Evolutionary conservation across 768 basidiomycete species (phyloP).

Genomic region (Pluteus cervinus): DNA sequence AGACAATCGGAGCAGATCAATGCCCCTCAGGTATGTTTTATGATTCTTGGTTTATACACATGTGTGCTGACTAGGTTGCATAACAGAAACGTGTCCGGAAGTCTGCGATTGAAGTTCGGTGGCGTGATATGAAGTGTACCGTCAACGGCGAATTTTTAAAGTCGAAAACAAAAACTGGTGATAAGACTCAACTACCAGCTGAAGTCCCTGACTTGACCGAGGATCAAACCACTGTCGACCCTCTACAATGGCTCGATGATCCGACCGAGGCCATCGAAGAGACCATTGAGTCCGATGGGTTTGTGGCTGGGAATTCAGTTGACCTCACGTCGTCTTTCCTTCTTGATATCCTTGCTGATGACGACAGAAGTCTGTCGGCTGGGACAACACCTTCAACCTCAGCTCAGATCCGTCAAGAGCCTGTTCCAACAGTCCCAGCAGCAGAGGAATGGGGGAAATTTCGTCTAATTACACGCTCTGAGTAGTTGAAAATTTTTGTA

Average conservation of each 20-base stretch:
- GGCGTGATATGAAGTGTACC: neutral
- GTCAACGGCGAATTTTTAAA: no score
- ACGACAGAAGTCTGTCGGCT: neutral
- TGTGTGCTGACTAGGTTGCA: neutral
- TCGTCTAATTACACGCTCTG: neutral
- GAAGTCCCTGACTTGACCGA: no score
- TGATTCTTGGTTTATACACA: neutral
- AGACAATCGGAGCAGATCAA: neutral
- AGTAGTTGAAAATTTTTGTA: neutral
- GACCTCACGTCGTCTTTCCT: no score
- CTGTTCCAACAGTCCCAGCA: neutral
- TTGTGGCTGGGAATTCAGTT: no score
- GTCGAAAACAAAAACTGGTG: no score
- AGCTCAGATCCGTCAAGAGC: neutral
- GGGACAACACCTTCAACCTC: neutral
- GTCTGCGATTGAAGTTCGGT: neutral
- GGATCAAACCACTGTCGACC: no score
- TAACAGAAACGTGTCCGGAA: neutral
- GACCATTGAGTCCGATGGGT: no score
- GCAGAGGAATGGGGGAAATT: neutral
- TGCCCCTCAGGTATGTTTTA: no score
- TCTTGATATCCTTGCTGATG: no score
- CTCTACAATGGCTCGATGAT: no score
- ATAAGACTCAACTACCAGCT: no score
- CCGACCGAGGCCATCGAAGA: no score